Base-by-base conservation (phyloP, 1,139 yeast species). In the Yamadazyma pseudoaaseri region DNA sequence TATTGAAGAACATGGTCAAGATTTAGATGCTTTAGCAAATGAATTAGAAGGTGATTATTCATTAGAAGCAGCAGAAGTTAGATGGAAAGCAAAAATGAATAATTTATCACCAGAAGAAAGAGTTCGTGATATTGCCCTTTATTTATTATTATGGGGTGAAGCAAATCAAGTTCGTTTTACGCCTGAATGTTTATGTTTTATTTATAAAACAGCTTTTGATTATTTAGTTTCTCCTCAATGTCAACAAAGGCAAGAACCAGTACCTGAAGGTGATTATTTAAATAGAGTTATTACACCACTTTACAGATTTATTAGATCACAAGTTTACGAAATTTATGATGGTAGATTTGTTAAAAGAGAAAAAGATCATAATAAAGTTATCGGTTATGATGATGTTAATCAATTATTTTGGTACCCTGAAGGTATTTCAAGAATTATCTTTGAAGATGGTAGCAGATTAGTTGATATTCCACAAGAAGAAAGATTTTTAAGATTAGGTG, bases 381-480 rank as follows among this genome's bases (percentile, higher is more conserved):
- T 92, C 56, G 98, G 98, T 62, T 92, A 92, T 61, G 99, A 92
- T 70, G 98, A 94, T 71, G 95, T 92, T 42, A 92, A 94, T 66
- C 99, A 94, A 72, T 77, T 92, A 52, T 92, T 92, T 69, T 92
- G 99, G 98, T 94, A 92, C 66, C 97, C 98, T 28, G 97, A 92
- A 67, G 99, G 98, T 73, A 85, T 92, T 51, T 85, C 94, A 42
- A 83, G 95, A 67, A 90, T 92, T 54, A 76, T 84, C 33, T 79
- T 90, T 55, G 90, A 84, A 57, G 97, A 92, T 60, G 96, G 95
- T 45, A 72, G 95, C 22, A 81, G 96, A 60, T 72, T 92, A 56
- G 87, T 92, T 37, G 98, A 94, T 52, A 67, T 89, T 52, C 95
- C 97, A 28, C 76, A 81, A 43, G 86, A 81, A 52, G 96, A 92